Evolutionary conservation across 2,329 filamentous ascomycete genomes (phyloP), one percentile per base, ranked within the genome.

Genomic region (Microdochium paspali): DNA sequence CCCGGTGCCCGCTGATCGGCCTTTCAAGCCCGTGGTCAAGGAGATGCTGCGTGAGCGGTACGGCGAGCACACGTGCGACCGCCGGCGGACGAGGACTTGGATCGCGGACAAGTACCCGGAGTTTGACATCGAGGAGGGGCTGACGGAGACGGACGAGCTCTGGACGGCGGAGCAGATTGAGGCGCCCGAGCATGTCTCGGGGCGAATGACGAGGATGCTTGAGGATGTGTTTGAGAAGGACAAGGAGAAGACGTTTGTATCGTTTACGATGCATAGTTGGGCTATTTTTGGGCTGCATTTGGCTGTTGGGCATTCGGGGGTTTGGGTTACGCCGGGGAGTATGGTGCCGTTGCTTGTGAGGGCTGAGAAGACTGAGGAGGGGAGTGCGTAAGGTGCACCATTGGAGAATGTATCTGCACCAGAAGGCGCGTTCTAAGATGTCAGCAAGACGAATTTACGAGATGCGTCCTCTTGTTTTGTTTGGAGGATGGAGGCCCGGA

Each of bases 61-160:
- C 49, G 79, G 76, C 9, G 67, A 74, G 47, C 80, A 84, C 57
- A 83, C 79, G 0, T 84, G 80, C 57, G 79, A 84, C 58, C 69
- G 74, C 15, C 68, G 80, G 15, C 71, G 71, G 45, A 59, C 65
- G 7, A 67, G 66, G 40, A 64, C 68, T 0, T 72, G 66, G 57
- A 79, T 84, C 50, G 61, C 61, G 1, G 51, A 64, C 13, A 63
- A 67, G 26, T 82, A 75, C 51, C 77, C 77, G 0, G 57, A 55
- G 20, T 82, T 71, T 55, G 53, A 50, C 2, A 68, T 83, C 42
- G 79, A 83, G 57, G 60, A 66, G 1, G 73, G 72, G 0, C 76
- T 84, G 44, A 56, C 66, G 0, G 80, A 84, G 52, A 56, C 70
- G 3, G 81, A 84, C 54, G 64, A 67, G 49, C 66, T 77, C 31